A percentile compares a stretch with the other conserved stretches of the same genome.
These are phyloP conservation scores for Magnolia kwangsiensis DNA, from an alignment of 164 flowering plant species.

Conservation along the genomic window DNA sequence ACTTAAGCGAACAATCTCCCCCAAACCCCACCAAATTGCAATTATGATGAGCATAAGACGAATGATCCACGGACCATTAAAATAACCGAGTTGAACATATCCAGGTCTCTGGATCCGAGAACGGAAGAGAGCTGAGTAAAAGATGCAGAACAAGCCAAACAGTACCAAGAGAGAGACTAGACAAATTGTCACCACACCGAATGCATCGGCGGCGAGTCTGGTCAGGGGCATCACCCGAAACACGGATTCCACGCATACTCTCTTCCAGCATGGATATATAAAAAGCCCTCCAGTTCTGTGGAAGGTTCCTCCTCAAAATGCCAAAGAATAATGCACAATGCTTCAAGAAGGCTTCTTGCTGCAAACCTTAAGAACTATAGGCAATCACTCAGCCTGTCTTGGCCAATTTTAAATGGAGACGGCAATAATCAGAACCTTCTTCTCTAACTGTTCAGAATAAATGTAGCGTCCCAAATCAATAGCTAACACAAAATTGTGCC, in stretches of 20 bases:
- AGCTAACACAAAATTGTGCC: not conserved
- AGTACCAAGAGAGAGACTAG: slow-evolving; percentile 64
- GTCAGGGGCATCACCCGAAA: slow-evolving; percentile 98
- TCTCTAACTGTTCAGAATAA: not conserved
- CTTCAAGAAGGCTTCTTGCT: slow-evolving; percentile 12
- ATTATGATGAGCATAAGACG: slow-evolving; percentile 57
- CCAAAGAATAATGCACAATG: slow-evolving; percentile 16
- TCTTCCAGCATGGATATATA: slow-evolving; percentile 87
- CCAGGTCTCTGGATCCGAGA: slow-evolving; percentile 47
- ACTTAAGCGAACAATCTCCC: slow-evolving; percentile 69
- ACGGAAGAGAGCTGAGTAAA: slow-evolving; percentile 67
- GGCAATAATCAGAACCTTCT: not conserved
- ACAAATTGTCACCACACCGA: slow-evolving; percentile 94
- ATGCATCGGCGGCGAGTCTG: slow-evolving; percentile 83
- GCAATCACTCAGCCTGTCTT: not conserved
- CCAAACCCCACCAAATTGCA: slow-evolving; percentile 82
- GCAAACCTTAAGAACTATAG: slow-evolving; percentile 5
- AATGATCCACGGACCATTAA: slow-evolving; percentile 90
- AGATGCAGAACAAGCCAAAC: slow-evolving; percentile 70
- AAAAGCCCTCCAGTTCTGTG: slow-evolving; percentile 21
- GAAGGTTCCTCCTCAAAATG: slow-evolving; percentile 25
- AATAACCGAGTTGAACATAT: slow-evolving; percentile 57
- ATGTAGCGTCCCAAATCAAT: not conserved
- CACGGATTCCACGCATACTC: slow-evolving; percentile 97
- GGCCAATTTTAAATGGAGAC: not conserved